Conservation (phyloP, 805 yeast species). For the Suhomyces faveliae region DNA sequence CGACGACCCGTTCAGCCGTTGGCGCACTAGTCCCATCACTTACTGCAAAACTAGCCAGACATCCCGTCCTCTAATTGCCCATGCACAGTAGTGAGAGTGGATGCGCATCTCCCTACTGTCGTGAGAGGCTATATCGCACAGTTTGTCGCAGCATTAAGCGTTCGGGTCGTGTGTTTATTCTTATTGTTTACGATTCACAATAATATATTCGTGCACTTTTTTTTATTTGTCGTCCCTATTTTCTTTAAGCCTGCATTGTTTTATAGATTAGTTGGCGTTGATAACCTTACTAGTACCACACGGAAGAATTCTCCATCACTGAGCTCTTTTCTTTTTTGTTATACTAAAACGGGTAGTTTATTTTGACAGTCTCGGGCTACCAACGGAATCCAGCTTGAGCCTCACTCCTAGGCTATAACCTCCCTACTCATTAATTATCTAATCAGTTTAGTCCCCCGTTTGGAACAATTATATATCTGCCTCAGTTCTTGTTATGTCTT, state of each 20-base stretch:
- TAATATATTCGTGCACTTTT: neutral
- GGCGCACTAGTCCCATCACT: neutral
- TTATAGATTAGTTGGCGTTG: neutral
- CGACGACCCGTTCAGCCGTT: neutral
- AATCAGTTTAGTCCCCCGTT: neutral
- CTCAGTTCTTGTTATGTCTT: conserved; percentile 5
- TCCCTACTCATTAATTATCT: neutral
- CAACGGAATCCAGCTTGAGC: neutral
- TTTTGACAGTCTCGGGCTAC: conserved; percentile 1
- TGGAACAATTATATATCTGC: neutral
- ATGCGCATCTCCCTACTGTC: neutral
- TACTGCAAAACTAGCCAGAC: neutral
- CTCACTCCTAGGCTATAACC: neutral
- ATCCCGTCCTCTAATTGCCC: neutral
- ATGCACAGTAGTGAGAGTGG: too few relatives aligned
- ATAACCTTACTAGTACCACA: neutral
- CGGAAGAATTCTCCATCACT: neutral
- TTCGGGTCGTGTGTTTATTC: neutral
- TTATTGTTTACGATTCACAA: conserved; percentile 1
- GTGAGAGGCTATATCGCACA: neutral
- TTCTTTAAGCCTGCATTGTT: neutral
- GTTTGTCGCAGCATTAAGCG: neutral
- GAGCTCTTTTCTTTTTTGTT: neutral
- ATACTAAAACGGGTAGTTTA: neutral
- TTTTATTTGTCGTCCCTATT: neutral